These are phyloP conservation scores for Raddia guianensis DNA, from an alignment of 176 grass and related monocot species.

Conservation along the genomic window DNA sequence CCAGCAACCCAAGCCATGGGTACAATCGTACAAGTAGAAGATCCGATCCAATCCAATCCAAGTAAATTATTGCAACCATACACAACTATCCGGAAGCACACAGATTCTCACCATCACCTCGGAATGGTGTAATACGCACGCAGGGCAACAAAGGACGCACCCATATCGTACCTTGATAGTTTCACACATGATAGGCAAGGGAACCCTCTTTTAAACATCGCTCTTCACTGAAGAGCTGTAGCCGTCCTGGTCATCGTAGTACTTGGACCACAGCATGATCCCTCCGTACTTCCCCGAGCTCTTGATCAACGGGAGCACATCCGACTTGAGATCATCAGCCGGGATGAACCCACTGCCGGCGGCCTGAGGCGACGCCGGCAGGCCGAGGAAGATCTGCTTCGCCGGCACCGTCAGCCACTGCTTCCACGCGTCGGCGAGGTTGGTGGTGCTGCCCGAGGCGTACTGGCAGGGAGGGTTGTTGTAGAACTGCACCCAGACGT, in stretches of 20 bases:
- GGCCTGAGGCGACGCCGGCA: slow-evolving; percentile 51
- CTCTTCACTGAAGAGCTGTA: slow-evolving; percentile 67
- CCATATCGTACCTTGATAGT: background rate
- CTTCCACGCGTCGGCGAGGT: slow-evolving; percentile 50
- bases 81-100: background rate
- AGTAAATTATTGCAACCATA: slow-evolving; percentile 19
- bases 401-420: slow-evolving; percentile 50
- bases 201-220: slow-evolving; percentile 35
- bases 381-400: slow-evolving; percentile 51
- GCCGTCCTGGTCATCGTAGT: slow-evolving; percentile 59
- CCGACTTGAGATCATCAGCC: slow-evolving; percentile 47
- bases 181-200: background rate
- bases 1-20: background rate
- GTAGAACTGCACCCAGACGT: slow-evolving; percentile 55
- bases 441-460: background rate
- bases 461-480: slow-evolving; percentile 55
- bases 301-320: slow-evolving; percentile 59
- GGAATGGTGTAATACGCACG: background rate
- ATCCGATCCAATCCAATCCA: slow-evolving; percentile 16
- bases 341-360: slow-evolving; percentile 63
- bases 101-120: background rate
- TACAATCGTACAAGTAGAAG: background rate
- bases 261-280: slow-evolving; percentile 73
- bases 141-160: background rate
- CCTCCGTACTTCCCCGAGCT: slow-evolving; percentile 56